These are phyloP conservation scores for Paecilomyces niveus DNA, from an alignment of 2,329 filamentous ascomycete species.

Conservation along the genomic window DNA sequence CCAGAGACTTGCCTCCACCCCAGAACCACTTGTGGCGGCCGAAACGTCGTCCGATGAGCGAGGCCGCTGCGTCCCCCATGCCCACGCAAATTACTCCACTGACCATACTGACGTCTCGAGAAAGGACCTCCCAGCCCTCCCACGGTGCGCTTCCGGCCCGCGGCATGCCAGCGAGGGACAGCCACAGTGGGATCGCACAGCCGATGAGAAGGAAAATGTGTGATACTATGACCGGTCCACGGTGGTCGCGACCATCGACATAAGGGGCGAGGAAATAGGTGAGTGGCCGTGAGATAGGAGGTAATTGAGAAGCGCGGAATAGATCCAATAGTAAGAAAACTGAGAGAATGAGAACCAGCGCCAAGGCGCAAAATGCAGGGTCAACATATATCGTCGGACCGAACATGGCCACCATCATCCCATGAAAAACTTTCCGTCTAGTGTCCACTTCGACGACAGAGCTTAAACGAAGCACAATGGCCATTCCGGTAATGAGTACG, in stretches of 20 bases:
- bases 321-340: constrained; percentile 85
- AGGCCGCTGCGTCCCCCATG: constrained; percentile 89
- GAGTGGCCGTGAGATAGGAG: constrained; percentile 78
- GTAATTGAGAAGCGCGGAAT: constrained; percentile 82
- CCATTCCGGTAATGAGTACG: constrained; percentile 64
- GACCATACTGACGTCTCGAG: constrained; percentile 79
- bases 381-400: constrained; percentile 81
- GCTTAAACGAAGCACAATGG: constrained; percentile 67
- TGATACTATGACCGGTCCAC: constrained; percentile 88
- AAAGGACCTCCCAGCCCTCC: constrained; percentile 65
- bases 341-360: constrained; percentile 69
- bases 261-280: constrained; percentile 86
- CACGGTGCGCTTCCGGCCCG: constrained; percentile 52
- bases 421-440: constrained; percentile 92
- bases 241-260: constrained; percentile 85
- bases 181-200: constrained; percentile 90
- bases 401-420: constrained; percentile 96
- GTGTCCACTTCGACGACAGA: constrained; percentile 86
- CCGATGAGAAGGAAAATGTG: constrained; percentile 95
- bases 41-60: constrained; percentile 77
- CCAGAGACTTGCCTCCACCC: constrained; percentile 92
- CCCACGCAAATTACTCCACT: constrained; percentile 90
- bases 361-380: constrained; percentile 72
- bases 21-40: constrained; percentile 90
- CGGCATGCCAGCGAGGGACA: constrained; percentile 65